Percentiles rank a stretch among this genome's conserved stretches.
Evolutionary conservation across 768 basidiomycete species (phyloP).

Genomic region (Hypsizygus marmoreus): DNA sequence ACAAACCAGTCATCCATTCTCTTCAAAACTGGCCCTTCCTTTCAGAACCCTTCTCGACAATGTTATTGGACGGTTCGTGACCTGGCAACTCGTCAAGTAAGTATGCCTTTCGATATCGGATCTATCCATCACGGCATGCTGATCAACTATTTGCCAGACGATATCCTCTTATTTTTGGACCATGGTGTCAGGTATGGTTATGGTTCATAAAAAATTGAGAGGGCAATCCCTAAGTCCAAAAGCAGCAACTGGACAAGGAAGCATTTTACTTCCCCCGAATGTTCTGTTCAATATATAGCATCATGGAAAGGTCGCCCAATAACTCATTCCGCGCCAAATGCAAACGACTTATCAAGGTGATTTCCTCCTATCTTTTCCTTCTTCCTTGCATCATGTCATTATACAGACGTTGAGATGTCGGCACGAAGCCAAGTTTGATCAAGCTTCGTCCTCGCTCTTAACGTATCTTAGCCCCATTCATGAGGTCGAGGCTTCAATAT

Average conservation of each 20-base stretch:
- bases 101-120: conserved; percentile 19
- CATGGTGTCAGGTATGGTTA: conserved; percentile 56
- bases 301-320: conserved; percentile 56
- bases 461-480: conserved; percentile 23
- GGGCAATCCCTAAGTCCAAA: too few species aligned
- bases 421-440: conserved; percentile 23
- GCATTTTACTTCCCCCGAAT: conserved; percentile 48
- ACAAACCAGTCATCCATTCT: conserved; percentile 49
- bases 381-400: conserved; percentile 1
- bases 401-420: conserved; percentile 29
- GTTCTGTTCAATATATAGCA: conserved; percentile 47
- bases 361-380: neutral
- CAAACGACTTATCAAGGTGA: conserved; percentile 49
- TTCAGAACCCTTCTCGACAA: conserved; percentile 52
- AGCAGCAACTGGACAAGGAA: conserved; percentile 68
- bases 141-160: conserved; percentile 42
- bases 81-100: conserved; percentile 61
- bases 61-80: conserved; percentile 54
- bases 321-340: conserved; percentile 46
- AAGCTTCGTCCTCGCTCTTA: conserved; percentile 31
- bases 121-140: conserved; percentile 8
- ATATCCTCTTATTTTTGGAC: conserved; percentile 78
- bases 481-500: conserved; percentile 8
- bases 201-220: conserved; percentile 9
- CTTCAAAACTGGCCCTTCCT: conserved; percentile 55